Percentiles rank a stretch among this genome's conserved stretches.
These are phyloP conservation scores for Biscutella laevigata DNA, from an alignment of 441 rosid genomes.

Conservation along the genomic window DNA sequence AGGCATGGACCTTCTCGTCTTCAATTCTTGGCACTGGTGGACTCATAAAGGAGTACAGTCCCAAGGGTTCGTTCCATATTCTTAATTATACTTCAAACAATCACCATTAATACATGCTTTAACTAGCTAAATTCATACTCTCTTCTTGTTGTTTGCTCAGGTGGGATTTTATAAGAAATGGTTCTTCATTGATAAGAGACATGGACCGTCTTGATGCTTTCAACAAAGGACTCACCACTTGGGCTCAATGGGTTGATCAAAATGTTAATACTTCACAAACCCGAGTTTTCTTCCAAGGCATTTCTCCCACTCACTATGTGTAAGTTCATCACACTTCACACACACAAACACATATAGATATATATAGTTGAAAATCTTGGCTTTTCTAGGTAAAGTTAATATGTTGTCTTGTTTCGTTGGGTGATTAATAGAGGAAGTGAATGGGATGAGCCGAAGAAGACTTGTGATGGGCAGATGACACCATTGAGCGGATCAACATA, in stretches of 20 bases:
- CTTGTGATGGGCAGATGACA: conserved; percentile 38
- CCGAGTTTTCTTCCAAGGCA: conserved; percentile 59
- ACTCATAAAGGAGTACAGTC: conserved; percentile 41
- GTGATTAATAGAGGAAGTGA: conserved; percentile 38
- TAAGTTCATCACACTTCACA: conserved; percentile 31
- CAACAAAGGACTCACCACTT: conserved; percentile 46
- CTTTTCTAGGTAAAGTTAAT: not conserved
- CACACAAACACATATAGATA: not conserved
- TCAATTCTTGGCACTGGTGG: conserved; percentile 86
- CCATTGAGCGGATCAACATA: conserved; percentile 51
- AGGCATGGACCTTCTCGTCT: conserved; percentile 54
- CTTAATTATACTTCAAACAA: not conserved
- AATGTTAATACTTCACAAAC: conserved; percentile 40
- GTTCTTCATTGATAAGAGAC: conserved; percentile 30
- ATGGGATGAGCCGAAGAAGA: conserved; percentile 47
- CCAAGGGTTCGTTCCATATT: conserved; percentile 30
- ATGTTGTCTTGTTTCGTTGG: not conserved
- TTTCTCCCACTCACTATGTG: conserved; percentile 67
- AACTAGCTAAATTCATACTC: not conserved
- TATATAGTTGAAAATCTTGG: not conserved
- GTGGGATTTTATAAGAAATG: conserved; percentile 56
- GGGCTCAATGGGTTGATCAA: conserved; percentile 57
- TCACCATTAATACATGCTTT: not conserved
- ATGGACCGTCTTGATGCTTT: conserved; percentile 61
- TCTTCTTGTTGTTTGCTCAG: conserved; percentile 22